Percentiles rank a stretch among this genome's conserved stretches.
phyloP scores from a whole-genome alignment of 2,329 filamentous ascomycete species.

The Talaromyces funiculosus region DNA sequence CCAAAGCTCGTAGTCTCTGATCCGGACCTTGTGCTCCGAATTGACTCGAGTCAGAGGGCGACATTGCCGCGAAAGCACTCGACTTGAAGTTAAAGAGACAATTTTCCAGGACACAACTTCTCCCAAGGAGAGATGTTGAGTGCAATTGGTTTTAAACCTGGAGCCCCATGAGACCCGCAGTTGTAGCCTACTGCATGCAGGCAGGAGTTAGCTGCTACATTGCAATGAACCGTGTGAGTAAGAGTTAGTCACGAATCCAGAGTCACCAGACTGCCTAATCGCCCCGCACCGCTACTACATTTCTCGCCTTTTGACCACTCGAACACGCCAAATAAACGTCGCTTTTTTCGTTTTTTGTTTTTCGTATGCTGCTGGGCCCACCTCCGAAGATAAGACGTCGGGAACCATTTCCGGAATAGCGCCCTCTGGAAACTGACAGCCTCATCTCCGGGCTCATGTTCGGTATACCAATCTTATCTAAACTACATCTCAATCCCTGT shows the following conservation, averaged over 20 bases:
- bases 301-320: background rate
- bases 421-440: no score
- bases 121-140: background rate
- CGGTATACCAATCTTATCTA: no score
- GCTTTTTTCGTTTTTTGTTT: background rate
- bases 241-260: background rate
- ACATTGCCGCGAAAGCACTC: background rate
- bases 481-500: background rate
- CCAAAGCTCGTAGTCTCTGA: constrained; percentile 14
- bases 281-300: no score
- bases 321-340: background rate
- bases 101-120: background rate
- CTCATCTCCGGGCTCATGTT: no score
- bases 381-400: background rate
- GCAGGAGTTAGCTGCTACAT: no score
- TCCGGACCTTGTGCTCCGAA: background rate
- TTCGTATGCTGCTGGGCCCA: background rate
- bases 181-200: background rate
- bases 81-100: background rate
- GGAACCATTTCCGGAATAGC: background rate
- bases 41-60: background rate
- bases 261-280: background rate
- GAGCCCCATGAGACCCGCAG: background rate
- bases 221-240: background rate
- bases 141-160: background rate